Evolutionary conservation across 2,329 filamentous ascomycete genomes (phyloP), one percentile per base, ranked within the genome.

Genomic region (Sphaerulina populicola): DNA sequence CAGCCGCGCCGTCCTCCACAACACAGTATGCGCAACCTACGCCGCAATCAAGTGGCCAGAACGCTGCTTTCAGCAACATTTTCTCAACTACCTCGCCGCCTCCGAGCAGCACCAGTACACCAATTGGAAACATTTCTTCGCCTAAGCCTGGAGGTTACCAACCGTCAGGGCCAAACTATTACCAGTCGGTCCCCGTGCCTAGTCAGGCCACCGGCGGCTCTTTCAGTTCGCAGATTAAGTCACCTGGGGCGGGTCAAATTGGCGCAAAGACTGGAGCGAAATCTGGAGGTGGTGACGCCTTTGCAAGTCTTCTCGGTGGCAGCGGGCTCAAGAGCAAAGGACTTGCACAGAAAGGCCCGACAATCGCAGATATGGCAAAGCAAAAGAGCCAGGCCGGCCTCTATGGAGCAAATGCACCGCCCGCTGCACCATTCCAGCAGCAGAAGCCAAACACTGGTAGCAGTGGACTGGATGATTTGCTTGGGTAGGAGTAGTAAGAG

Each of bases 361-460:
- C 90, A 49, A 79, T 98, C 72, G 90, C 89, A 29, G 90, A 94
- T 68, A 81, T 98, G 69, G 91, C 90, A n/a, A 96, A 96, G 75
- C 89, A 96, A 71, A 96, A 97, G 77, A 93, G 89, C 52, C 89
- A 83, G 62, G 89, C 90, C 12, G 89, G 90, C 6, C 88, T 98
- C 57, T 98, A 94, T 89, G 93, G 91, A 14, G 79, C 86, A 0
- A 77, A 85, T 12, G 81, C 59, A 37, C 54, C 60, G 44, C 47
- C 57, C 15, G 55, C 49, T 35, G 37, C 47, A 23, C 46, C 50
- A 30, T 29, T 40, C 9, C 49, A 51, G 38, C 49, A 51, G 36
- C 51, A 55, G 42, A 60, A 64, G 60, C 56, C 55, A 35, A 60
- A 57, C n/a, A 60, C 60, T 30, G 65, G 64, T 5, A 64, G 64